These are phyloP conservation scores for Sequoiadendron giganteum DNA, from an alignment of 75 land plant species.

Conservation along the genomic window DNA sequence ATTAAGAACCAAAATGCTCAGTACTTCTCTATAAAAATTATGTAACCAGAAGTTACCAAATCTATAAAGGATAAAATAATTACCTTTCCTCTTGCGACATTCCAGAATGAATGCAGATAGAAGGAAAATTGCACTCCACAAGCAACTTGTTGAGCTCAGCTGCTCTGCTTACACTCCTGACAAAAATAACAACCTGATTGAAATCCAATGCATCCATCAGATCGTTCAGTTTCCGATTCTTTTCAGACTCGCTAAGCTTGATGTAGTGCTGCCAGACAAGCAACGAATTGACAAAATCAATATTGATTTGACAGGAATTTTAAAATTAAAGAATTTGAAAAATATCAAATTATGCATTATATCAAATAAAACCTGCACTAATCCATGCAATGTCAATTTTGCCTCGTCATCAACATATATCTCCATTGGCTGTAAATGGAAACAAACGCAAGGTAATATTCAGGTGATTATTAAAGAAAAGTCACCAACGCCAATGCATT, in stretches of 20 bases:
- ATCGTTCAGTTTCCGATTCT: slow-evolving; percentile 51
- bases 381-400: slow-evolving; percentile 47
- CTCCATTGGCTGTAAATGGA: slow-evolving; percentile 86
- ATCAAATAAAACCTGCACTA: slow-evolving; percentile 57
- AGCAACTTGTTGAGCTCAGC: slow-evolving; percentile 52
- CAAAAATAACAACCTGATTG: slow-evolving; percentile 56
- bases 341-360: not conserved
- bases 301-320: not conserved
- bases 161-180: slow-evolving; percentile 50
- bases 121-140: slow-evolving; percentile 92
- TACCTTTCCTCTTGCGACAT: slow-evolving; percentile 99
- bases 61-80: not conserved
- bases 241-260: slow-evolving; percentile 46
- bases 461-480: slow-evolving; percentile 30
- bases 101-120: slow-evolving; percentile 98
- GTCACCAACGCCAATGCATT: slow-evolving; percentile 15
- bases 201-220: slow-evolving; percentile 49
- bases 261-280: slow-evolving; percentile 41
- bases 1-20: not conserved
- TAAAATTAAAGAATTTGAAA: not conserved
- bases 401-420: slow-evolving; percentile 61
- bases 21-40: not conserved
- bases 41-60: not conserved
- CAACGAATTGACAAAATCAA: not conserved
- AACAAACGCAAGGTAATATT: slow-evolving; percentile 54